Percentiles rank a stretch among this genome's conserved stretches.
These are phyloP conservation scores for Geosmithia flava DNA, from an alignment of 2,329 filamentous ascomycete species.

Conservation along the genomic window DNA sequence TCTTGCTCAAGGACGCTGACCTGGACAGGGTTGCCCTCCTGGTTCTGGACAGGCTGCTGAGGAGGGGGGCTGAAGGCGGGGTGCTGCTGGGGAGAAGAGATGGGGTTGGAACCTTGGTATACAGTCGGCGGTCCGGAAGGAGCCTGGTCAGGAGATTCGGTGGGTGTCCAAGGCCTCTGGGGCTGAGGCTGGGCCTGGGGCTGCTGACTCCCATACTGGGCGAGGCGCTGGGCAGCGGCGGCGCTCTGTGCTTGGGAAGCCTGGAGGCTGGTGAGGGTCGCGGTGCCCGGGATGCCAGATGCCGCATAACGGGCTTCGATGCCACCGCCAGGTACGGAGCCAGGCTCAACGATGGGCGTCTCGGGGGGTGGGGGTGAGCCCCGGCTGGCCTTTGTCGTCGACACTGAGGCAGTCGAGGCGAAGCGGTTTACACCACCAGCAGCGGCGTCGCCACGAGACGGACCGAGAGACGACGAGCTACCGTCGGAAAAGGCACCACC, in stretches of 20 bases:
- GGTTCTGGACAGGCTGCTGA: slow-evolving; percentile 19
- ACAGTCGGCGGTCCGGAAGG: slow-evolving; percentile 84
- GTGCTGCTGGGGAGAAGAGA: slow-evolving; percentile 36
- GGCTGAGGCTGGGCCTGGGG: slow-evolving; percentile 16
- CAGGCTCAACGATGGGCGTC: slow-evolving; percentile 69
- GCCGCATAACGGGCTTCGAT: slow-evolving; percentile 90
- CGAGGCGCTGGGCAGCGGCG: slow-evolving; percentile 67
- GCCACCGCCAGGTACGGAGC: slow-evolving; percentile 58
- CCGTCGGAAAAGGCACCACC: slow-evolving; percentile 14
- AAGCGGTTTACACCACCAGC: slow-evolving; percentile 42
- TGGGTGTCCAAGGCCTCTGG: slow-evolving; percentile 80
- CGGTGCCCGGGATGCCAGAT: slow-evolving; percentile 77
- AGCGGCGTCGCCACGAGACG: neutral
- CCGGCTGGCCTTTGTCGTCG: slow-evolving; percentile 81
- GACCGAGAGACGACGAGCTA: neutral
- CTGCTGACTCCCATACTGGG: slow-evolving; percentile 54
- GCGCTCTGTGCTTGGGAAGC: slow-evolving; percentile 53
- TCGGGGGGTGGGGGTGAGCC: slow-evolving; percentile 93
- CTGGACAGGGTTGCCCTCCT: slow-evolving; percentile 29
- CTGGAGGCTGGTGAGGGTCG: slow-evolving; percentile 64
- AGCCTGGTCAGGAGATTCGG: slow-evolving; percentile 74
- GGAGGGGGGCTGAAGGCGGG: slow-evolving; percentile 28
- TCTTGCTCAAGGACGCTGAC: slow-evolving; percentile 74
- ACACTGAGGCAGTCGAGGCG: slow-evolving; percentile 79
- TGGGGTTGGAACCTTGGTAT: slow-evolving; percentile 74